Evolutionary conservation across 2,329 filamentous ascomycete genomes (phyloP), one percentile per base, ranked within the genome.

Genomic region (Trichoderma sp.): DNA sequence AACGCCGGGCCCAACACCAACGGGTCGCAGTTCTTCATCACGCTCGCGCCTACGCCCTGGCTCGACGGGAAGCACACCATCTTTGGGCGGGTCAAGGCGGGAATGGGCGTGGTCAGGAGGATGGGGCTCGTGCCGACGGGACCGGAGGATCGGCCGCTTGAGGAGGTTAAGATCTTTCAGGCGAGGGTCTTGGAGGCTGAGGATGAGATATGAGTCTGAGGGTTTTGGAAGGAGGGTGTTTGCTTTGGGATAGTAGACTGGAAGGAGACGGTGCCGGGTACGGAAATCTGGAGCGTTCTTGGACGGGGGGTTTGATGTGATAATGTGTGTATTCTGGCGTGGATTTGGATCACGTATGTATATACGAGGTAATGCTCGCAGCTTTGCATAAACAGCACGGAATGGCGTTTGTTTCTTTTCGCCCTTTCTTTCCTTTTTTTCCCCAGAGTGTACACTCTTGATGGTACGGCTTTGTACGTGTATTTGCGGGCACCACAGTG

Each of bases 1-100:
- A 99, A 99, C 78, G 88, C 89, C 17, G 95, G 95, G 0, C 91
- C 92, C 9, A 88, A 98, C 77, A 96, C 94, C 43, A 98, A 98
- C 77, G 94, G 94, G 24, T 92, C 88, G 66, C 95, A 98, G 79
- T 99, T 98, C 79, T 98, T 98, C 76, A 88, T 99, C 70, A 98
- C 95, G 0, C 83, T 98, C 41, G 94, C 93, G 7, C 94, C 94
- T 5, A 94, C 95, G 17, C 95, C 95, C 0, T 98, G 94, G 94
- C 79, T 99, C 66, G 95, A 99, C 78, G 93, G 93, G 24, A 97
- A 97, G 78, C 94, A 99, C 77, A 96, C 93, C 12, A 96, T 99
- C 70, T 99, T 99, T 75, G 95, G 95, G 1, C 82, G 94, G 62
- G 93, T 99, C 45, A 93, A 90, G 80, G 85, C 79, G 63, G 95